These are phyloP conservation scores for Xenosphaeropsis pyriputrescens DNA, from an alignment of 2,329 filamentous ascomycete genomes.

Conservation along the genomic window DNA sequence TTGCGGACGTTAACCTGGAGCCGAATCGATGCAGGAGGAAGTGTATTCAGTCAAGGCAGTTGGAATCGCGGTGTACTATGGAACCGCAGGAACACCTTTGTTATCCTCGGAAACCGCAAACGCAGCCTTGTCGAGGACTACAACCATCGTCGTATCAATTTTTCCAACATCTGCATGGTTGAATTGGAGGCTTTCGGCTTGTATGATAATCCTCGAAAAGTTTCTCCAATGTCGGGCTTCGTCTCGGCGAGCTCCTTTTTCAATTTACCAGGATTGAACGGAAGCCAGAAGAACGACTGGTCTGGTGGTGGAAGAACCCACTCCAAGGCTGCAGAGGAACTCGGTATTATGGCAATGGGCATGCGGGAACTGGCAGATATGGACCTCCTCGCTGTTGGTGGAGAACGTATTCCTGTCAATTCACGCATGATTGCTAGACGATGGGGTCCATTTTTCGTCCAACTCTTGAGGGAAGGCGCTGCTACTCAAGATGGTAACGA, in stretches of 20 bases:
- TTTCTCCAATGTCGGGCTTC: conserved; percentile 66
- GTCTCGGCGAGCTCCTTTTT: conserved; percentile 66
- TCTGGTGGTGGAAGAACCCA: conserved; percentile 65
- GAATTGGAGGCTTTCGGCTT: conserved; percentile 95
- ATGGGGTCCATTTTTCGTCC: conserved; percentile 95
- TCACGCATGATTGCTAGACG: conserved; percentile 74
- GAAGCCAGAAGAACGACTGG: conserved; percentile 37
- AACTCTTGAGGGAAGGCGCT: conserved; percentile 66
- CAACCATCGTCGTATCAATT: conserved; percentile 95
- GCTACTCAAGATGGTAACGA: conserved; percentile 60
- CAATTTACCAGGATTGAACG: conserved; percentile 30
- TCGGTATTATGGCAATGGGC: conserved; percentile 67
- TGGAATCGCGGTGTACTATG: conserved; percentile 95
- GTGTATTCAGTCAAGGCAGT: conserved; percentile 89
- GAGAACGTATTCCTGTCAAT: conserved; percentile 86
- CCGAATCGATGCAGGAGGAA: conserved; percentile 86
- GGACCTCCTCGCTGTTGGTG: conserved; percentile 86
- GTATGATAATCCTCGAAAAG: conserved; percentile 84
- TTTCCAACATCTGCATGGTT: conserved; percentile 91
- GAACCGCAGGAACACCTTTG: conserved; percentile 87
- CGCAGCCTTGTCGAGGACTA: conserved; percentile 93
- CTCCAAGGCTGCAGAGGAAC: conserved; percentile 65
- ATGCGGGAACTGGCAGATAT: conserved; percentile 87
- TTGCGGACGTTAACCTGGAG: conserved; percentile 82
- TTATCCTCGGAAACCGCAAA: conserved; percentile 88